Evolutionary conservation across 2,329 filamentous ascomycete genomes (phyloP).

Genomic region (Cercospora sp.): DNA sequence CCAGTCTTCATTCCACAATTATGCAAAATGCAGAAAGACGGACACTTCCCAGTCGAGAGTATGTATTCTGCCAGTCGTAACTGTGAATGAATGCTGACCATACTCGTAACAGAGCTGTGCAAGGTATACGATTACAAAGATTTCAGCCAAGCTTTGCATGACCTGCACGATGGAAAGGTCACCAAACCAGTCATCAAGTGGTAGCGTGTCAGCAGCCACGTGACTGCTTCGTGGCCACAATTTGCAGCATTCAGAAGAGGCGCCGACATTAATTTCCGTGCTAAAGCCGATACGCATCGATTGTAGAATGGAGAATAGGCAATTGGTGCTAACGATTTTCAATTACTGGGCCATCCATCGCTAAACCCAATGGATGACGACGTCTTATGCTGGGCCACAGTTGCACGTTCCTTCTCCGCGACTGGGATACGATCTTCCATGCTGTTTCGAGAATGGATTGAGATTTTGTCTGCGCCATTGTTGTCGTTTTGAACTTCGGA

Average conservation of each 20-base stretch:
- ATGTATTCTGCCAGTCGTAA: neutral
- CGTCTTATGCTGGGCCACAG: slow-evolving; percentile 1
- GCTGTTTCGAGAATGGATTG: slow-evolving; percentile 8
- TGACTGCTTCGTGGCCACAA: neutral
- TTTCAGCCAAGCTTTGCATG: slow-evolving; percentile 21
- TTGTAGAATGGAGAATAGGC: neutral
- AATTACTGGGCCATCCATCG: slow-evolving; percentile 14
- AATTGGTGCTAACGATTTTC: neutral
- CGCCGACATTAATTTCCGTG: neutral
- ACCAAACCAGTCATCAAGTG: slow-evolving; percentile 27
- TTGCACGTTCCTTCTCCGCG: neutral
- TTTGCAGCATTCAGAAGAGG: neutral
- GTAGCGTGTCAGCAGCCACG: neutral
- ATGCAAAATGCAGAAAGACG: slow-evolving; percentile 23
- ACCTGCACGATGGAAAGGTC: slow-evolving; percentile 24
- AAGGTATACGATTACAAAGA: slow-evolving; percentile 29
- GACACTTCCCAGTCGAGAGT: slow-evolving; percentile 28
- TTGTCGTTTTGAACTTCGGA: slow-evolving; percentile 4
- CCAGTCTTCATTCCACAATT: slow-evolving; percentile 23
- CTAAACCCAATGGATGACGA: slow-evolving; percentile 9
- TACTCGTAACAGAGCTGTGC: slow-evolving; percentile 12
- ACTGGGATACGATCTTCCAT: slow-evolving; percentile 1
- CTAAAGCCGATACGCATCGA: neutral
- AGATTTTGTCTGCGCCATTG: slow-evolving; percentile 10
- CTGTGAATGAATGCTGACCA: neutral